Evolutionary conservation across 1,284 basidiomycete genomes (phyloP).

Genomic region (Cryptococcus sp.): DNA sequence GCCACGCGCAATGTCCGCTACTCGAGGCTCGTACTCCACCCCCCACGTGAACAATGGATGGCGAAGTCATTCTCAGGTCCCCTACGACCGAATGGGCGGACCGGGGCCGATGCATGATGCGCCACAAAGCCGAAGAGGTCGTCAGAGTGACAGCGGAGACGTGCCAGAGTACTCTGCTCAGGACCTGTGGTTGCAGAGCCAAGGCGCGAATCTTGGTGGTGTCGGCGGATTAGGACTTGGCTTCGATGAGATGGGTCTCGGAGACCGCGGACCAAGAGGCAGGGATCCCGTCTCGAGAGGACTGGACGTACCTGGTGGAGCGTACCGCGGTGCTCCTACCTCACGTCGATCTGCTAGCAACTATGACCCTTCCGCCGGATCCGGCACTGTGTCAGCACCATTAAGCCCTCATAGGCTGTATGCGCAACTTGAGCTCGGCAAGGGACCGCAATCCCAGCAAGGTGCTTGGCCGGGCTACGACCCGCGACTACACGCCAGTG

Average conservation of each 20-base stretch:
- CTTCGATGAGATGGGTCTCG: conserved; percentile 19
- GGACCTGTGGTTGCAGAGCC: conserved; percentile 49
- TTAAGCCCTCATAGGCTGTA: conserved; percentile 49
- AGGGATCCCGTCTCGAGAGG: conserved; percentile 35
- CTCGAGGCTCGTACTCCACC: conserved; percentile 34
- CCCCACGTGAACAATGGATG: conserved; percentile 30
- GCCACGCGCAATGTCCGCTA: conserved; percentile 41
- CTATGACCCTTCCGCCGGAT: conserved; percentile 30
- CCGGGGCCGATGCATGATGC: conserved; percentile 22
- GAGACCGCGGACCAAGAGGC: conserved; percentile 22
- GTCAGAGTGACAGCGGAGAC: conserved; percentile 26
- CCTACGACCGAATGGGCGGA: conserved; percentile 39
- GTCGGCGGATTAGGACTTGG: conserved; percentile 33
- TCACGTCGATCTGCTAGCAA: conserved; percentile 33
- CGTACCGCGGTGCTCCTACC: conserved; percentile 17
- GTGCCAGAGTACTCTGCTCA: conserved; percentile 41
- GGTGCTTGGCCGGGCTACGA: conserved; percentile 36
- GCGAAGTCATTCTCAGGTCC: conserved; percentile 46
- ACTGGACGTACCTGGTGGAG: conserved; percentile 33
- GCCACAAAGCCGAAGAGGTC: conserved; percentile 29
- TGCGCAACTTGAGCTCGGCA: conserved; percentile 48
- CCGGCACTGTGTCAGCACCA: conserved; percentile 51
- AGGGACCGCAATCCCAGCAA: conserved; percentile 21
- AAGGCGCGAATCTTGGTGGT: conserved; percentile 46
- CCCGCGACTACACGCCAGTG: conserved; percentile 25